phyloP scores from a whole-genome alignment of 1,284 basidiomycete species.

The Ganoderma lingzhi region DNA sequence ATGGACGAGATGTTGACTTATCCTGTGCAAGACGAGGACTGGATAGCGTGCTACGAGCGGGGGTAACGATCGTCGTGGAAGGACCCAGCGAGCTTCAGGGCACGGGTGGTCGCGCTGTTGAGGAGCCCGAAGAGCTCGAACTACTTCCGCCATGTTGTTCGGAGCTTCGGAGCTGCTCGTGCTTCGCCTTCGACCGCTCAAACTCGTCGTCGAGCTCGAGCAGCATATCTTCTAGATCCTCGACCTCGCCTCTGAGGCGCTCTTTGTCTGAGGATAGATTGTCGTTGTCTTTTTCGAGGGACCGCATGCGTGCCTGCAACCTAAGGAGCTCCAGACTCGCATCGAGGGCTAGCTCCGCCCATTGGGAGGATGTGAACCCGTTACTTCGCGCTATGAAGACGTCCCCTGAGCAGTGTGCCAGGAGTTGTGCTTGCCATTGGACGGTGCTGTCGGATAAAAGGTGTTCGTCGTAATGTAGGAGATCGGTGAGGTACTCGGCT shows the following conservation, averaged over 20 bases:
- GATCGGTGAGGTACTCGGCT: slow-evolving; percentile 53
- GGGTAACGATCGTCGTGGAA: neutral
- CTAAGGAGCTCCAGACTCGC: slow-evolving; percentile 56
- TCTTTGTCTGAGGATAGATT: slow-evolving; percentile 44
- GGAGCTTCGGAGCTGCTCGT: neutral
- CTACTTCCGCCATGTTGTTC: neutral
- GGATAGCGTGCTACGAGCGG: neutral
- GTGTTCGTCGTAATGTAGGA: slow-evolving; percentile 56
- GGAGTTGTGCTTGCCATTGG: slow-evolving; percentile 71
- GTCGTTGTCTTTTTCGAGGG: slow-evolving; percentile 44
- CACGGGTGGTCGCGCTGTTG: neutral
- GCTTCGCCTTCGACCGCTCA: slow-evolving; percentile 12
- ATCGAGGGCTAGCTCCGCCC: slow-evolving; percentile 50
- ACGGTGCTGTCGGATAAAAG: slow-evolving; percentile 52
- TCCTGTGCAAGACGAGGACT: neutral
- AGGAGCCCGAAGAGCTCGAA: neutral
- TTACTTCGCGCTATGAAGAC: slow-evolving; percentile 49
- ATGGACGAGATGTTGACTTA: neutral
- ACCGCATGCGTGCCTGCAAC: slow-evolving; percentile 50
- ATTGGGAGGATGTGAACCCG: slow-evolving; percentile 30
- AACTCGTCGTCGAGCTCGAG: slow-evolving; percentile 40
- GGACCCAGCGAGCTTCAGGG: slow-evolving; percentile 9
- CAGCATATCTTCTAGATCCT: slow-evolving; percentile 39
- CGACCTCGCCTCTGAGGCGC: slow-evolving; percentile 33
- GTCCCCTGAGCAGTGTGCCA: slow-evolving; percentile 65